phyloP scores from a whole-genome alignment of 345 rosid species.

The Turritis glabra region DNA sequence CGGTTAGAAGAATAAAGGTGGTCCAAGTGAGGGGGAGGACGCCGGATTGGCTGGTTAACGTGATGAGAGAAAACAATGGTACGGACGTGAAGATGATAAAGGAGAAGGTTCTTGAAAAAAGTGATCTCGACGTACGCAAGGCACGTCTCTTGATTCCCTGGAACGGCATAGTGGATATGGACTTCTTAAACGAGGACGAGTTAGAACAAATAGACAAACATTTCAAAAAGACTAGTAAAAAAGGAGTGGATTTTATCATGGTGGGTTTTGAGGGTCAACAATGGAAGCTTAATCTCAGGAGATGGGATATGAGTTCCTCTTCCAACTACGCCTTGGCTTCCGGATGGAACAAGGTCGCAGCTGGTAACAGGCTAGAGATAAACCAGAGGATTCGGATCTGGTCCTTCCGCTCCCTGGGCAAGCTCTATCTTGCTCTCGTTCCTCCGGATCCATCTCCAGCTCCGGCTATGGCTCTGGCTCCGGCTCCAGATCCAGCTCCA shows the following conservation, averaged over 20 bases:
- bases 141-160: slow-evolving; percentile 10
- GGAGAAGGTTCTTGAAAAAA: background rate
- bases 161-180: background rate
- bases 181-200: slow-evolving; percentile 5
- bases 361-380: background rate
- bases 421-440: slow-evolving; percentile 11
- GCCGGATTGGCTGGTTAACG: slow-evolving; percentile 9
- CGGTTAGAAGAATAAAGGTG: background rate
- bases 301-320: slow-evolving; percentile 3
- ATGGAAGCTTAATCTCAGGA: slow-evolving; percentile 11
- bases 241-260: slow-evolving; percentile 15
- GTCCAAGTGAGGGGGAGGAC: background rate
- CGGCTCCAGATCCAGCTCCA: background rate
- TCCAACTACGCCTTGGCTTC: background rate
- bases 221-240: fast-evolving
- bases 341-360: background rate
- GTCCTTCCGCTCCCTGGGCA: slow-evolving; percentile 11
- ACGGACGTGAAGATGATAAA: background rate
- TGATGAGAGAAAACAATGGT: background rate
- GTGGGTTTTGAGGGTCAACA: background rate
- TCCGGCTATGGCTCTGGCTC: background rate
- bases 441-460: background rate
- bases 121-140: background rate
- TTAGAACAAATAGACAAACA: background rate
- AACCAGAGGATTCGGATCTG: background rate